phyloP scores from a whole-genome alignment of 2,329 filamentous ascomycete species.

The Paecilomyces fulvus region DNA sequence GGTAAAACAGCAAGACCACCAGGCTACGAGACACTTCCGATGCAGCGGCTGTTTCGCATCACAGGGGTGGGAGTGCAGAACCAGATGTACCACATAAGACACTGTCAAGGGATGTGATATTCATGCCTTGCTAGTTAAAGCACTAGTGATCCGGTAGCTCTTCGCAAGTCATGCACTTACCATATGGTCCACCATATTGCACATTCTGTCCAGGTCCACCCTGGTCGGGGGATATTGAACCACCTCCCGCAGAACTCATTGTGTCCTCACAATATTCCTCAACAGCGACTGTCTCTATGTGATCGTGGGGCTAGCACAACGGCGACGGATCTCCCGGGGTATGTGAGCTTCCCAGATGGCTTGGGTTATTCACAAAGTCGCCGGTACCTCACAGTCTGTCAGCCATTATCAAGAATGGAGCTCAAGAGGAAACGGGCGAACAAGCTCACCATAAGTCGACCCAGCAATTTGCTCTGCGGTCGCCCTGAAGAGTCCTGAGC shows the following conservation, averaged over 20 bases:
- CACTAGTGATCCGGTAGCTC: neutral
- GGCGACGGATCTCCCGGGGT: neutral
- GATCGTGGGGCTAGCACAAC: neutral
- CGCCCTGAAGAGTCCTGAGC: neutral
- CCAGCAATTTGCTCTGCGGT: neutral
- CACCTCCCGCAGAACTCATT: constrained; percentile 12
- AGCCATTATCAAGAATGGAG: neutral
- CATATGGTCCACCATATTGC: constrained; percentile 7
- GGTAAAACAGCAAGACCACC: neutral
- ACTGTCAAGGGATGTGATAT: neutral
- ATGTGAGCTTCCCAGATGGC: neutral
- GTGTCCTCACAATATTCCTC: neutral
- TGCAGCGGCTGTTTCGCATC: neutral
- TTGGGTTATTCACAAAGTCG: neutral
- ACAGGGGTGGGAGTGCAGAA: neutral
- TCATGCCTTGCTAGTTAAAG: neutral
- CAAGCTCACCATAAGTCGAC: neutral
- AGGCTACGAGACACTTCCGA: neutral
- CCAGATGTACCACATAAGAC: neutral
- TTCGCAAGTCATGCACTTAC: constrained; percentile 7
- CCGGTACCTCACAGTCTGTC: neutral
- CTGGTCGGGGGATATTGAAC: constrained; percentile 19
- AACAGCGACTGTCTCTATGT: neutral
- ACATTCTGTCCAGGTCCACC: constrained; percentile 3
- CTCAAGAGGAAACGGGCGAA: neutral